phyloP scores from a whole-genome alignment of 2,329 filamentous ascomycete species.

The Lachnellula suecica region DNA sequence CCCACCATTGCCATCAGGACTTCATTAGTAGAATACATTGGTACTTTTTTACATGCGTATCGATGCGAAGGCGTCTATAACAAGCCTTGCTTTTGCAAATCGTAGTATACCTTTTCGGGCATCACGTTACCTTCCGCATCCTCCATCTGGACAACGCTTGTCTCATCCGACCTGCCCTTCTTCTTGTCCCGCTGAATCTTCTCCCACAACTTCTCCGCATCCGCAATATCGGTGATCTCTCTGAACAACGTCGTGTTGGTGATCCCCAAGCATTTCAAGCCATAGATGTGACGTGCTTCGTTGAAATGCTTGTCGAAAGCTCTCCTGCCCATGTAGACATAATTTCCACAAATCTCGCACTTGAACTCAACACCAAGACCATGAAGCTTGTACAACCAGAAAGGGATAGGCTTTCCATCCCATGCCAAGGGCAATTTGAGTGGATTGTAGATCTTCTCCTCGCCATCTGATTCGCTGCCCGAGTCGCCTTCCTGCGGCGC shows the following conservation, averaged over 20 bases:
- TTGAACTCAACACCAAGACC: slow-evolving; percentile 91
- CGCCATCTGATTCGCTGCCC: slow-evolving; percentile 71
- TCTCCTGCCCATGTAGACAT: slow-evolving; percentile 95
- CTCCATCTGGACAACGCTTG: slow-evolving; percentile 96
- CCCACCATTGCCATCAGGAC: neutral
- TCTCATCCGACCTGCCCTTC: slow-evolving; percentile 71
- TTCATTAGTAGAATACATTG: neutral
- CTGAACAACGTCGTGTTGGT: slow-evolving; percentile 88
- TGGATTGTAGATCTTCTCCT: slow-evolving; percentile 92
- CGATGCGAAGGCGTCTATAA: slow-evolving; percentile 45
- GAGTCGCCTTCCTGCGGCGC: slow-evolving; percentile 44
- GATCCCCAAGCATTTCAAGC: slow-evolving; percentile 90
- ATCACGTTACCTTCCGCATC: slow-evolving; percentile 97
- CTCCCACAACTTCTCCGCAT: slow-evolving; percentile 86
- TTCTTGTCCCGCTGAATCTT: slow-evolving; percentile 88
- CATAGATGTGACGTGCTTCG: slow-evolving; percentile 89
- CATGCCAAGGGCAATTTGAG: slow-evolving; percentile 93
- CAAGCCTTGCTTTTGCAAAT: slow-evolving; percentile 89
- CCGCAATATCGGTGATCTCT: slow-evolving; percentile 89
- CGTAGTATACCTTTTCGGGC: slow-evolving; percentile 97
- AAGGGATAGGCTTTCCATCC: slow-evolving; percentile 98
- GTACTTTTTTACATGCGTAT: neutral
- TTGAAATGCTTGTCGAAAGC: slow-evolving; percentile 99
- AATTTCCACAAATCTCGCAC: slow-evolving; percentile 97
- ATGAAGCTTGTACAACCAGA: slow-evolving; percentile 97